Evolutionary conservation across 495 filamentous ascomycete genomes (phyloP).

Genomic region (Haplographium delicatum): DNA sequence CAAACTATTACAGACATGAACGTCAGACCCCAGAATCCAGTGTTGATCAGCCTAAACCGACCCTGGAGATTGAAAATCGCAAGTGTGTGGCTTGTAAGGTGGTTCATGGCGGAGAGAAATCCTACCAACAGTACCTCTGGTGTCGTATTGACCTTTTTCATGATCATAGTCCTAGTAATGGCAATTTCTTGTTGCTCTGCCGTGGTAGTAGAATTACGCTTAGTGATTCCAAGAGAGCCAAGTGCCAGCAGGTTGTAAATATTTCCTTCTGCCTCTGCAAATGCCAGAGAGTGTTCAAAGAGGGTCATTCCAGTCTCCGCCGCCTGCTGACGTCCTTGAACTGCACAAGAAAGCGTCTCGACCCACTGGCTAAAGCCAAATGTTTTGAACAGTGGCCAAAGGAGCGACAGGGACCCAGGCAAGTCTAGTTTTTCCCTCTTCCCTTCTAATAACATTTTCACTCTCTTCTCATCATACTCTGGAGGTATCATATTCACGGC

Average conservation of each 20-base stretch:
- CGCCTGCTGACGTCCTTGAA: conserved; percentile 75
- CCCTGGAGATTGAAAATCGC: conserved; percentile 75
- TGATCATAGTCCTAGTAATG: conserved; percentile 51
- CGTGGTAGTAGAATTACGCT: conserved; percentile 23
- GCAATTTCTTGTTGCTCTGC: conserved; percentile 41
- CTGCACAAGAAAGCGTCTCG: conserved; percentile 77
- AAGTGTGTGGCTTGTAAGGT: conserved; percentile 77
- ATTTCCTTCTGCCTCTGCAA: conserved; percentile 89
- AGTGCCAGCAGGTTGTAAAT: conserved; percentile 70
- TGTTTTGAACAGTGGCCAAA: conserved; percentile 85
- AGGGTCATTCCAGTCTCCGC: conserved; percentile 95
- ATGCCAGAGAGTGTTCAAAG: conserved; percentile 93
- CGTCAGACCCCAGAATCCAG: conserved; percentile 79
- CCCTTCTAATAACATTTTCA: conserved; percentile 32
- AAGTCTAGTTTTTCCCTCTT: conserved; percentile 35
- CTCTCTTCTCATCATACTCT: conserved; percentile 22
- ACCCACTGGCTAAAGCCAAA: conserved; percentile 83
- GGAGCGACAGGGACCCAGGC: conserved; percentile 68
- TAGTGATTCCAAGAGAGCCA: conserved; percentile 50
- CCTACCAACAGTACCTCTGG: conserved; percentile 84
- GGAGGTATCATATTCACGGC: conserved; percentile 64
- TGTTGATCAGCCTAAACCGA: conserved; percentile 73
- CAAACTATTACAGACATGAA: conserved; percentile 79
- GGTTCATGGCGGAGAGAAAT: conserved; percentile 82
- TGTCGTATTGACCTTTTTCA: conserved; percentile 67